phyloP scores from a whole-genome alignment of 495 filamentous ascomycete genomes.

The Lophiotrema nucula region DNA sequence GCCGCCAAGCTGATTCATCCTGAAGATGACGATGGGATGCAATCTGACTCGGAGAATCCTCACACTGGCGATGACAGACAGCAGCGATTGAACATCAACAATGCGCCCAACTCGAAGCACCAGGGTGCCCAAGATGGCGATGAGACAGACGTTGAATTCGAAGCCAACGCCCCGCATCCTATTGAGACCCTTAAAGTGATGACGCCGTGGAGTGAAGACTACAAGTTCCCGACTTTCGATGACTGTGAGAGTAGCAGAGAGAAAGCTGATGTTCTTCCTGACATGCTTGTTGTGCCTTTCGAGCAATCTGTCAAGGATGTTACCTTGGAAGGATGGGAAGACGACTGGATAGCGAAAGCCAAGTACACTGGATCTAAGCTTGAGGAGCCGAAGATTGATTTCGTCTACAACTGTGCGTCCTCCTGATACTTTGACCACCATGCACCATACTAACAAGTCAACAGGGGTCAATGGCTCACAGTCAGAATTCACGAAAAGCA shows the following conservation, averaged over 20 bases:
- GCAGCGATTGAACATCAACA: not conserved
- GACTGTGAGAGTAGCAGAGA: slow-evolving; percentile 25
- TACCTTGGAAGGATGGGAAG: slow-evolving; percentile 44
- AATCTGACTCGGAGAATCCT: not conserved
- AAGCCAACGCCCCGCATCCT: not conserved
- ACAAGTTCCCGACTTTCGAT: slow-evolving; percentile 17
- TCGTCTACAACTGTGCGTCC: slow-evolving; percentile 44
- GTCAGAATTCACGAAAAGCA: slow-evolving; percentile 38
- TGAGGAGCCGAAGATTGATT: slow-evolving; percentile 47
- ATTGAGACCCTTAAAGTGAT: slow-evolving; percentile 4
- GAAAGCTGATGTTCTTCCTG: slow-evolving; percentile 37
- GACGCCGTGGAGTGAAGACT: slow-evolving; percentile 7
- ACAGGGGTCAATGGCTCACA: slow-evolving; percentile 47
- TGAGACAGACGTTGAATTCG: not conserved
- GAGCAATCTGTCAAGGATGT: slow-evolving; percentile 43
- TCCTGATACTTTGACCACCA: not conserved
- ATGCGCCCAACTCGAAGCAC: not conserved
- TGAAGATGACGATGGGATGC: not conserved
- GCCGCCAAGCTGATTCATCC: slow-evolving; percentile 11
- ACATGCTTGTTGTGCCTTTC: slow-evolving; percentile 45
- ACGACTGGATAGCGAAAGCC: slow-evolving; percentile 44
- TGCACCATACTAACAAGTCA: not conserved
- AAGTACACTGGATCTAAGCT: slow-evolving; percentile 36
- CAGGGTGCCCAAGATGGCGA: not conserved
- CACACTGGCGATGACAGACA: not conserved